Percentiles rank a stretch among this genome's conserved stretches.
Conservation (phyloP, 768 basidiomycete species). For the Russula olivacea region DNA sequence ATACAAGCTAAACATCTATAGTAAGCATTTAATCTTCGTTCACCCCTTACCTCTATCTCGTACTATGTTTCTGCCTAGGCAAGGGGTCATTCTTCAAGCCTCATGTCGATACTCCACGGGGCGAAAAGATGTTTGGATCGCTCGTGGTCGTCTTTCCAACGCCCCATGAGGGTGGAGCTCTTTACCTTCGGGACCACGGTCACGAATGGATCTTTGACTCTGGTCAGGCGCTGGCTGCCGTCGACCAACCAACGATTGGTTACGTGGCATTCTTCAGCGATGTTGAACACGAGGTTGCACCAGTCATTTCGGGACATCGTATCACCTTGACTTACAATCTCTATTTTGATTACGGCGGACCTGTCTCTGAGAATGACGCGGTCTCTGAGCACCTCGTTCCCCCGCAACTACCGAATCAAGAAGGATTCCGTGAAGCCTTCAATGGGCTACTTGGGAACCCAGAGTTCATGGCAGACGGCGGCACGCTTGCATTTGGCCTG, state of each 20-base stretch:
- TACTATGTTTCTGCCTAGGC: not conserved
- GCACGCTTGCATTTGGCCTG: not conserved
- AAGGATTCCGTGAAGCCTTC: slow-evolving; percentile 8
- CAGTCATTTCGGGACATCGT: slow-evolving; percentile 31
- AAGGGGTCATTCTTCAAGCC: slow-evolving; percentile 2
- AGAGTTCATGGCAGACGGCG: not conserved
- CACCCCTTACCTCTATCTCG: not conserved
- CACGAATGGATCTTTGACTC: too few species aligned
- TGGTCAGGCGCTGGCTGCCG: too few species aligned
- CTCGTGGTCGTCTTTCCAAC: slow-evolving; percentile 22
- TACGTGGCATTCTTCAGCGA: too few species aligned
- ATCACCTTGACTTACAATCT: slow-evolving; percentile 41
- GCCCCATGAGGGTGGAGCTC: slow-evolving; percentile 40
- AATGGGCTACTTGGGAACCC: not conserved
- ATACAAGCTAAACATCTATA: not conserved
- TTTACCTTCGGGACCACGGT: slow-evolving; percentile 29
- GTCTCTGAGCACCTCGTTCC: not conserved
- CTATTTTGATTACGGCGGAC: slow-evolving; percentile 23
- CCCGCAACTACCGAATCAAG: not conserved
- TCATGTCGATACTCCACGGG: not conserved
- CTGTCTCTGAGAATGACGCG: not conserved
- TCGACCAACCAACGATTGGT: slow-evolving; percentile 14
- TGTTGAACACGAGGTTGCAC: too few species aligned
- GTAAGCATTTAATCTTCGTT: not conserved
- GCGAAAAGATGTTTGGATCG: too few species aligned